A percentile compares a stretch with the other conserved stretches of the same genome.
phyloP scores from a whole-genome alignment of 257 asterid species.

The Ilex aquifolium region DNA sequence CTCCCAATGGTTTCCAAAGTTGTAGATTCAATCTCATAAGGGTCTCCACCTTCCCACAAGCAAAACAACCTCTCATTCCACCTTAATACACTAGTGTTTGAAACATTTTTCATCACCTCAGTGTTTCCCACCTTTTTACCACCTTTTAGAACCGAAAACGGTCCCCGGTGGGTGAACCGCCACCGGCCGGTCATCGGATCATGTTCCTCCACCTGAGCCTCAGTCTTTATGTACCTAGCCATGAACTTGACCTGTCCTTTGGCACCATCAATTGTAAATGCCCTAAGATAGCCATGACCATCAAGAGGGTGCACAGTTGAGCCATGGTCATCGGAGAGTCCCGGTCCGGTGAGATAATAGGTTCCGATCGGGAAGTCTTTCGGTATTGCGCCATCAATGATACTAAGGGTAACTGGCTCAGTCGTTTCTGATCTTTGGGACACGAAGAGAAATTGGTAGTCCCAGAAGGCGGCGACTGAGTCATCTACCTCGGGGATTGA shows the following conservation, averaged over 20 bases:
- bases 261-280: conserved; percentile 45
- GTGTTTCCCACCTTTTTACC: conserved; percentile 86
- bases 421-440: conserved; percentile 86
- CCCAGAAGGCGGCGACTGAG: conserved; percentile 69
- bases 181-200: conserved; percentile 75
- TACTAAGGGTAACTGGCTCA: conserved; percentile 57
- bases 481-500: conserved; percentile 36
- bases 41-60: conserved; percentile 97
- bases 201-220: conserved; percentile 89
- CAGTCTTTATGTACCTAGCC: conserved; percentile 90
- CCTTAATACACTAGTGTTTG: conserved; percentile 78
- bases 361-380: conserved; percentile 72
- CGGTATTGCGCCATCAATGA: conserved; percentile 78
- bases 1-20: conserved; percentile 59
- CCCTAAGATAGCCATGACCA: conserved; percentile 84
- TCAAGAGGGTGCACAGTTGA: conserved; percentile 98
- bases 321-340: conserved; percentile 86
- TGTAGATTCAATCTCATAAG: conserved; percentile 65
- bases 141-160: conserved; percentile 86
- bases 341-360: conserved; percentile 88
- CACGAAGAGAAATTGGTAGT: conserved; percentile 79
- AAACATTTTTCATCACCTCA: conserved; percentile 98
- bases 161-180: conserved; percentile 97
- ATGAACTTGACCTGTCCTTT: conserved; percentile 58
- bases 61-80: conserved; percentile 90